Base-by-base conservation (phyloP, 345 rosid species). In the Arabis hirsuta region DNA sequence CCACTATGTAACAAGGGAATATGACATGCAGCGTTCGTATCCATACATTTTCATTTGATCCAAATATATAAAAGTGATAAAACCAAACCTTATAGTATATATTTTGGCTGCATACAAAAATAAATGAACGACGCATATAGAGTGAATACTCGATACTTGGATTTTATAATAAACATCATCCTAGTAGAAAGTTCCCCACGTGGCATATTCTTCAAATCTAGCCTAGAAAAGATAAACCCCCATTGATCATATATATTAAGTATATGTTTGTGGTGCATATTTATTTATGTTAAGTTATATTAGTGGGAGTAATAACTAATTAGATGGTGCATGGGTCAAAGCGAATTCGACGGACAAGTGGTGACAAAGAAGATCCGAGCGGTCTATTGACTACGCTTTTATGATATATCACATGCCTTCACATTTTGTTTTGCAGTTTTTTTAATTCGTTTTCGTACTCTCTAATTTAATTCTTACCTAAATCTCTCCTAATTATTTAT, bases 361-460 rank as follows among this genome's bases (percentile, higher is more conserved):
- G 69, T 66, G 57, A 72, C 76, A 77, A 45, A 67, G 62, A 69
- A 71, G 71, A 76, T 69, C 75, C 65, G 65, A 62, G 59, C 65
- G 64, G 74, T 65, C 61, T 67, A 82, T 82, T 82, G 90, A 84
- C 90, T 71, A 73, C 67, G 81, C 77, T 80, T 74, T 83, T 79
- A 84, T 74, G 86, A 80, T 78, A 80, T 78, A 54, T 82, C 96
- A 90, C 94, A 76, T 84, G 92, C 47, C 59, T n/a, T 62, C 79
- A 38, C 65, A 46, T 69, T 69, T 61, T 20, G 20, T 67, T 74
- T 53, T 52, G 22, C 47, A 26, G 24, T 22, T 44, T 48, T 56
- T 47, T 58, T 27, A 7, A 66, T 74, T 48, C 19, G 5, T 19
- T 51, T 44, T 73, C 19, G 77, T 66, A 58, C 78, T 53, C 36